A percentile compares a stretch with the other conserved stretches of the same genome.
Conservation (phyloP, 208 protist species). For the Trypanosoma grayi region DNA sequence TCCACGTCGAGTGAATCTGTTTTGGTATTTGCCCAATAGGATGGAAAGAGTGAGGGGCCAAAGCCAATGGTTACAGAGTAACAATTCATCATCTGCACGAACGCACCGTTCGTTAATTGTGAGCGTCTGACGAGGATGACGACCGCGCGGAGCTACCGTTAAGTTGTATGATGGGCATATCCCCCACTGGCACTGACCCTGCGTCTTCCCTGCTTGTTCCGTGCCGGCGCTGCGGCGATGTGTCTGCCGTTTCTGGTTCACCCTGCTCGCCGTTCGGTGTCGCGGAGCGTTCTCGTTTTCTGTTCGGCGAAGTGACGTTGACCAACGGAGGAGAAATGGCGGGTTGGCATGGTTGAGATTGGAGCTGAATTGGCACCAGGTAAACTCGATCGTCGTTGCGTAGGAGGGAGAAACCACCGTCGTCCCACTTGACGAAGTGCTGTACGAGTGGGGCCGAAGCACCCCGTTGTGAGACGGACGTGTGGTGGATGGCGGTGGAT, state of each 20-base stretch:
- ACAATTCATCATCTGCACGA: not conserved
- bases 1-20: too few species aligned
- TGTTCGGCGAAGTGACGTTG: slow-evolving; percentile 3
- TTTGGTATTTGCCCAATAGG: too few species aligned
- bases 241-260: not conserved
- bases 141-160: not conserved
- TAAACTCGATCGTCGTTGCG: slow-evolving; percentile 45
- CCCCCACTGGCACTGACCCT: slow-evolving; percentile 7
- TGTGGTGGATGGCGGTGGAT: slow-evolving; percentile 38
- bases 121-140: slow-evolving; percentile 6
- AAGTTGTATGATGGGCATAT: slow-evolving; percentile 17
- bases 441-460: not conserved
- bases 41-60: too few species aligned
- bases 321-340: slow-evolving; percentile 16
- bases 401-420: slow-evolving; percentile 64
- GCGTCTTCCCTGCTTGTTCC: slow-evolving; percentile 1
- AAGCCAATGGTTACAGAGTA: not conserved
- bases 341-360: slow-evolving; percentile 20
- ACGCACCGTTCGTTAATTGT: not conserved
- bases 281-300: slow-evolving; percentile 1
- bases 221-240: not conserved
- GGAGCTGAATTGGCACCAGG: slow-evolving; percentile 37
- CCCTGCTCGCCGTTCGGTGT: not conserved
- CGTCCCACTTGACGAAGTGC: slow-evolving; percentile 69
- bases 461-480: not conserved